phyloP scores from a whole-genome alignment of 257 asterid species.

The Petrea volubilis region DNA sequence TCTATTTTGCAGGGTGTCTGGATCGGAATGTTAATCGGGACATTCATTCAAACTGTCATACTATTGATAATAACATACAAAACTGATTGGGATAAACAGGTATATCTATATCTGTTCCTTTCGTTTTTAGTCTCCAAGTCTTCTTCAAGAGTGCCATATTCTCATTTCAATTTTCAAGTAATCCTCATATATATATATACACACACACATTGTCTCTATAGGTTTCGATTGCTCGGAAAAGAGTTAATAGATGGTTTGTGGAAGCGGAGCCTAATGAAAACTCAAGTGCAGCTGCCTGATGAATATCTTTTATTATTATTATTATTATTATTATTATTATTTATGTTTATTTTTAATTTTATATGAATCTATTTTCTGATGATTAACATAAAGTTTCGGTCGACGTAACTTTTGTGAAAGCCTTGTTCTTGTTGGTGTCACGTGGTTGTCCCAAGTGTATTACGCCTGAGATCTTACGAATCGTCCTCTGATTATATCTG shows the following conservation, averaged over 20 bases:
- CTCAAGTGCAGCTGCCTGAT: constrained; percentile 31
- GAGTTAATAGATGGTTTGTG: constrained; percentile 46
- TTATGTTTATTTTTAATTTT: too few species aligned
- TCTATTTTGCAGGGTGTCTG: constrained; percentile 54
- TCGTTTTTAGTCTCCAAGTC: neutral
- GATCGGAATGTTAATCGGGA: constrained; percentile 70
- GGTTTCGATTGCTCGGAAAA: constrained; percentile 41
- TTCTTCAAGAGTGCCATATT: neutral
- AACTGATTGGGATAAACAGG: constrained; percentile 77
- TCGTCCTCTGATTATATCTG: too few species aligned
- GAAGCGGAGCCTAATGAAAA: constrained; percentile 20
- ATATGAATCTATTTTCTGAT: too few species aligned
- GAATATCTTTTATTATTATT: neutral
- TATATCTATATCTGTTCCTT: neutral
- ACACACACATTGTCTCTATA: neutral
- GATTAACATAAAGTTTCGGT: too few species aligned
- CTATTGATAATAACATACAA: constrained; percentile 40
- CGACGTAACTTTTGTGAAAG: too few species aligned
- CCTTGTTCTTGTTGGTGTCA: too few species aligned
- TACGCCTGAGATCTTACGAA: too few species aligned
- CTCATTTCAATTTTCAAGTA: too few species aligned
- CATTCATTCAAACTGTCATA: constrained; percentile 49
- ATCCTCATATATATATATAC: too few species aligned
- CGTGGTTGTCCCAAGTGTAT: too few species aligned
- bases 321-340: too few species aligned